Conservation (phyloP, 257 asterid species). For the Striga asiatica region DNA sequence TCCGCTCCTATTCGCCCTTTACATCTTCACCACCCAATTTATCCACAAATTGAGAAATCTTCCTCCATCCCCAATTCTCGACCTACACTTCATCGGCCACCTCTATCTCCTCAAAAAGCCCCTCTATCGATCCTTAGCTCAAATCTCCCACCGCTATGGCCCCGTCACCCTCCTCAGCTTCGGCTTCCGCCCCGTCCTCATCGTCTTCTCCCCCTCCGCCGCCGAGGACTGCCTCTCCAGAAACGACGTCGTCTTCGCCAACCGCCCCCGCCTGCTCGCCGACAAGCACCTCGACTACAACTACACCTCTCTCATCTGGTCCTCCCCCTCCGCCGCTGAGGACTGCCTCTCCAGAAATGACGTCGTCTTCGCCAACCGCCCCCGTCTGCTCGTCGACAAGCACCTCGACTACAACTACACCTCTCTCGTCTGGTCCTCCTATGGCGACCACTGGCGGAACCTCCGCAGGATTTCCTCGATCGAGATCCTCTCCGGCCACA, state of each 20-base stretch:
- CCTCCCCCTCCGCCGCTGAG: conserved; percentile 34
- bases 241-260: conserved; percentile 44
- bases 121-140: conserved; percentile 29
- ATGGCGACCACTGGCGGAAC: conserved; percentile 37
- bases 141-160: conserved; percentile 26
- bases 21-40: conserved; percentile 18
- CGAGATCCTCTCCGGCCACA: conserved; percentile 23
- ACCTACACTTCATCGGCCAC: conserved; percentile 43
- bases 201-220: conserved; percentile 32
- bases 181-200: conserved; percentile 40
- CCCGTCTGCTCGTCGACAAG: conserved; percentile 38
- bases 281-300: conserved; percentile 49
- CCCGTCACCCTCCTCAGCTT: conserved; percentile 29
- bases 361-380: conserved; percentile 42
- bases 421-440: conserved; percentile 32
- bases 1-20: conserved; percentile 17
- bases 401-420: conserved; percentile 45
- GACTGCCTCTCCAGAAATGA: conserved; percentile 49
- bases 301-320: conserved; percentile 36
- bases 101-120: conserved; percentile 30
- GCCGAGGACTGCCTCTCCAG: conserved; percentile 42
- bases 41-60: conserved; percentile 25
- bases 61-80: conserved; percentile 39
- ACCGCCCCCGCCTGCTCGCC: conserved; percentile 36
- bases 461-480: conserved; percentile 27